Evolutionary conservation across 139 green algal species (phyloP), one percentile per base, ranked within the genome.

Genomic region (Picochlorum sp.): DNA sequence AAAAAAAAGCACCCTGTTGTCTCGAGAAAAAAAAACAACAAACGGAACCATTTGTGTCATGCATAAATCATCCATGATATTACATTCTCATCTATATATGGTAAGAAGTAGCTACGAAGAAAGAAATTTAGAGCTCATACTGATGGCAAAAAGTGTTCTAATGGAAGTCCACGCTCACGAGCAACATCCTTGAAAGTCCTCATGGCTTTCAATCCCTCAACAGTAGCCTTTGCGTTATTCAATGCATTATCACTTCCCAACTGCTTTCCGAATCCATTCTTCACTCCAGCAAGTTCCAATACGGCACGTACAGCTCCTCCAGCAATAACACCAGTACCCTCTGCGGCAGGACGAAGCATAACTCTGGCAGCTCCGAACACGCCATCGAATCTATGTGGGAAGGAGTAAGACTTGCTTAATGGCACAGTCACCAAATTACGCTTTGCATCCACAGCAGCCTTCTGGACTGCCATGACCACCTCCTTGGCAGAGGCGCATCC

Each of bases 261-360:
- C 76, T 96, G 83, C 88, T 98, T 98, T 65, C 85, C 88, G 37
- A 96, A 85, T 10, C 73, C 82, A 73, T 98, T 98, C 72, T 94
- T 84, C 47, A 95, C 79, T 59, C 92, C 91, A 21, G 85, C 85
- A 55, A 97, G 71, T 81, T 97, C 89, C 66, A 97, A 81, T 56
- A 97, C 91, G 14, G 78, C 73, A 30, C 92, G 85, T 66, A 95
- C 85, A 0, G 86, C 78, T 21, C 88, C 82, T 59, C 91, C 91
- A 20, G 90, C 88, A 72, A 75, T 75, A 60, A 84, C 73, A 63
- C 91, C 92, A 9, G 89, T 97, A 74, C 92, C 92, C 49, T 90
- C 81, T 4, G 83, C 76, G n/a, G 92, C 92, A 13, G 92, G 92
- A 41, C 88, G 67, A 49, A 98, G 74, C 76, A 98, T 82, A 28